Evolutionary conservation across 345 rosid genomes (phyloP), one percentile per base, ranked within the genome.

Genomic region (Physaria fendleri): DNA sequence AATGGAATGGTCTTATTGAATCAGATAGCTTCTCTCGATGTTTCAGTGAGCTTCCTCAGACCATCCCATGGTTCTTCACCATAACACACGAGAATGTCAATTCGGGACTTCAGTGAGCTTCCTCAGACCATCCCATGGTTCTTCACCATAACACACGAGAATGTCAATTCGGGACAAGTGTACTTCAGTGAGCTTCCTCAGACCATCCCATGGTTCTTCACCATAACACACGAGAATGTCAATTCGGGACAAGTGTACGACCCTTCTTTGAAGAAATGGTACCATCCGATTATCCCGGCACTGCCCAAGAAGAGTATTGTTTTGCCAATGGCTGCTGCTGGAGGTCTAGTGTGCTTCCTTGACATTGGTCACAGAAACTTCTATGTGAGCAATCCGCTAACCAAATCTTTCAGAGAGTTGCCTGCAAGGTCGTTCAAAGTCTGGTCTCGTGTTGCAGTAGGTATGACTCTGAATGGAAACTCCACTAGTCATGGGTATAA

Each of bases 261-360:
- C 65, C 90, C 97, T 70, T 80, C 84, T 50, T 53, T 56, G 37
- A 82, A 80, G 76, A 93, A 93, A 76, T 93, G 99, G 97, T 79
- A 83, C 79, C 86, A 87, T 52, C 95, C 88, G 0, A 41, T 86
- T 7, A 76, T 85, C 64, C 78, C 89, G 49, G 76, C 71, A 37
- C 78, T 89, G 10, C 95, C 94, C 23, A 60, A 74, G 14, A 93
- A 88, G 83, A 75, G 71, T 65, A 78, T 86, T 15, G 76, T 82
- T 68, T 58, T 89, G 68, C 99, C 95, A 15, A 90, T 89, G 74
- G 91, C 99, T 64, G 87, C 97, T 11, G 94, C 94, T 0, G 99
- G 99, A 37, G 99, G 99, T 42, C 81, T 93, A 18, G 91, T 93
- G 37, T 93, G 97, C 79, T 87, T 93, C 81, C 83, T 93, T 30